Percentiles rank a stretch among this genome's conserved stretches.
phyloP scores from a whole-genome alignment of 169 alveolate genomes.

The Eimeria tenella region DNA sequence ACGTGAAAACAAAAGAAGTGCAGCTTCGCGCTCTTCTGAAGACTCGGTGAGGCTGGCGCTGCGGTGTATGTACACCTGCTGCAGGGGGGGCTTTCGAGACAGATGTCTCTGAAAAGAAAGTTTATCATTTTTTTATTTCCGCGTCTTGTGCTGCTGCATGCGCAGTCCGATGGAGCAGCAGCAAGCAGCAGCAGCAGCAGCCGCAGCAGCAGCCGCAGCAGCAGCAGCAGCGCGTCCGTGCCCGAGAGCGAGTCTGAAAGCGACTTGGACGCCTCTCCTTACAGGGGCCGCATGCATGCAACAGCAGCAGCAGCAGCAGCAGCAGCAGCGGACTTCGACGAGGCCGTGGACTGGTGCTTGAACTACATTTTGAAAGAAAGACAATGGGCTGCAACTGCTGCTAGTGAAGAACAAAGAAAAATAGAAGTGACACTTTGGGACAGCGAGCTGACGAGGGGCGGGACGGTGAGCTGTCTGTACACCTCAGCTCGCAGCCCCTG shows the following conservation, averaged over 20 bases:
- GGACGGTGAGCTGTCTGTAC: neutral
- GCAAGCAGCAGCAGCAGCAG: slow-evolving; percentile 34
- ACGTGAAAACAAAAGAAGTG: neutral
- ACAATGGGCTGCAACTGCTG: neutral
- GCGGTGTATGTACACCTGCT: neutral
- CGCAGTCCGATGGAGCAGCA: neutral
- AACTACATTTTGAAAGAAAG: neutral
- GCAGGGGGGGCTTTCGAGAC: no score
- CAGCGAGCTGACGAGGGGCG: slow-evolving; percentile 37
- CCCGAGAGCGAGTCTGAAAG: neutral
- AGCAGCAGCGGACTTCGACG: neutral
- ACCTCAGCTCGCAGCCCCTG: neutral
- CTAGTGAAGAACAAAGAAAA: neutral
- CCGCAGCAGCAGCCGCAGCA: slow-evolving; percentile 15
- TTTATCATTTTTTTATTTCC: no score
- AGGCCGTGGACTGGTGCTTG: slow-evolving; percentile 42
- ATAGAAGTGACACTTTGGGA: slow-evolving; percentile 1
- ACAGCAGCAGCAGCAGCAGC: slow-evolving; percentile 23
- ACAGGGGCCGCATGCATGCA: neutral
- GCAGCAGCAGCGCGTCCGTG: slow-evolving; percentile 44
- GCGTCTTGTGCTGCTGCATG: neutral
- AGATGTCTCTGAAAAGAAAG: no score
- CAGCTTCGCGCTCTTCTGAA: neutral
- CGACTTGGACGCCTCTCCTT: no score
- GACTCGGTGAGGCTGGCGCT: neutral